Conservation (phyloP, 2,329 filamentous ascomycete species). For the Alternaria arborescens region DNA sequence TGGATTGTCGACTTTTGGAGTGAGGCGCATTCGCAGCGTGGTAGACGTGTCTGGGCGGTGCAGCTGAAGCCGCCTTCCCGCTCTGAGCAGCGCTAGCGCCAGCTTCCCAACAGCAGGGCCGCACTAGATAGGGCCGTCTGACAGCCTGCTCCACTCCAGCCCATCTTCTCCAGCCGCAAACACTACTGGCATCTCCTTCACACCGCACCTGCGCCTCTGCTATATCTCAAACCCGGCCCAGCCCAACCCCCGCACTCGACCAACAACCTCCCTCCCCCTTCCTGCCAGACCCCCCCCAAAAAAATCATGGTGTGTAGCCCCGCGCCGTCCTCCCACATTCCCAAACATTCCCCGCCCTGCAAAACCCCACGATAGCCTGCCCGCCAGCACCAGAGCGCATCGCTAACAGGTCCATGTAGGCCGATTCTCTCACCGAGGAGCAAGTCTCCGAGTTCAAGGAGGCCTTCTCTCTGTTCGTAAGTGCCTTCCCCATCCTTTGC, state of each 20-base stretch:
- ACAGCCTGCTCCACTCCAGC: conserved; percentile 34
- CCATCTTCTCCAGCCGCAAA: conserved; percentile 41
- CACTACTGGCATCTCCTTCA: conserved; percentile 31
- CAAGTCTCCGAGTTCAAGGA: conserved; percentile 99
- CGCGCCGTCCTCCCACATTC: conserved; percentile 29
- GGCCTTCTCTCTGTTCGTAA: conserved; percentile 99
- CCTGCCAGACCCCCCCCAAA: conserved; percentile 20
- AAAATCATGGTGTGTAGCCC: conserved; percentile 51
- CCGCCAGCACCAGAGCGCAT: conserved; percentile 11
- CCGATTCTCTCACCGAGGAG: conserved; percentile 98
- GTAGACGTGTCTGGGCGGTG: conserved; percentile 12
- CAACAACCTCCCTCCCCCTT: neutral
- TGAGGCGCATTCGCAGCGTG: conserved; percentile 15
- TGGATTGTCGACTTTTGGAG: neutral
- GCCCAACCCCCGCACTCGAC: neutral
- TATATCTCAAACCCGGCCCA: conserved; percentile 16
- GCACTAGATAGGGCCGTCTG: conserved; percentile 21
- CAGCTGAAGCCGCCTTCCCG: conserved; percentile 19
- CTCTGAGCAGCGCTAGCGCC: conserved; percentile 5
- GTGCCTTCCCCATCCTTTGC: conserved; percentile 52
- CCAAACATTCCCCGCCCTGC: conserved; percentile 48
- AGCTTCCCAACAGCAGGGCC: too few relatives aligned
- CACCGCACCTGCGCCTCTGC: conserved; percentile 24
- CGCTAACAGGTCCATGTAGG: conserved; percentile 64
- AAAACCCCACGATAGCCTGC: conserved; percentile 39